phyloP scores from a whole-genome alignment of 306 rosid species.

The Amphicarpaea edgeworthii region DNA sequence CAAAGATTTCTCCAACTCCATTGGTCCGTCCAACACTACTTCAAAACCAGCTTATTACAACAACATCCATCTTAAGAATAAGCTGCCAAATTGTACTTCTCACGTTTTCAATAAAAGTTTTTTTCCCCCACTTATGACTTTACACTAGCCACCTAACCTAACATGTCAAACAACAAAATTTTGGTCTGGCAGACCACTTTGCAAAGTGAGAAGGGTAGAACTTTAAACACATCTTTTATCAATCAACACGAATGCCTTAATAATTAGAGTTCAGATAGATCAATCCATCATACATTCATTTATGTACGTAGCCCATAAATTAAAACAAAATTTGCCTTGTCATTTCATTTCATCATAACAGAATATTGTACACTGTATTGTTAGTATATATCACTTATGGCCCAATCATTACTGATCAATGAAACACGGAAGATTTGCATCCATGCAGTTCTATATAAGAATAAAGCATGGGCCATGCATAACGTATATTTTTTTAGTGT shows the following conservation, averaged over 20 bases:
- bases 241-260: conserved; percentile 16
- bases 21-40: neutral
- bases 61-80: neutral
- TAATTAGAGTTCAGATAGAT: conserved; percentile 23
- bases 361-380: conserved; percentile 6
- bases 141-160: neutral
- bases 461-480: conserved; percentile 25
- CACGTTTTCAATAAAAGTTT: neutral
- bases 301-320: neutral
- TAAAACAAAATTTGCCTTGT: conserved; percentile 11
- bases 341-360: conserved; percentile 31
- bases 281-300: conserved; percentile 19
- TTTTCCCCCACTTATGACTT: conserved; percentile 16
- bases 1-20: neutral
- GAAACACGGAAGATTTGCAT: conserved; percentile 16
- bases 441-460: conserved; percentile 30
- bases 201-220: conserved; percentile 26
- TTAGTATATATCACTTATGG: conserved; percentile 29
- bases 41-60: neutral
- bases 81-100: neutral
- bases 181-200: conserved; percentile 9
- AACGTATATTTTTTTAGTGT: neutral
- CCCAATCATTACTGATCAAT: conserved; percentile 41
- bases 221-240: conserved; percentile 9
- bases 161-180: conserved; percentile 5